These are phyloP conservation scores for Ilyonectria mors-panacis DNA, from an alignment of 2,329 filamentous ascomycete genomes.

Conservation along the genomic window DNA sequence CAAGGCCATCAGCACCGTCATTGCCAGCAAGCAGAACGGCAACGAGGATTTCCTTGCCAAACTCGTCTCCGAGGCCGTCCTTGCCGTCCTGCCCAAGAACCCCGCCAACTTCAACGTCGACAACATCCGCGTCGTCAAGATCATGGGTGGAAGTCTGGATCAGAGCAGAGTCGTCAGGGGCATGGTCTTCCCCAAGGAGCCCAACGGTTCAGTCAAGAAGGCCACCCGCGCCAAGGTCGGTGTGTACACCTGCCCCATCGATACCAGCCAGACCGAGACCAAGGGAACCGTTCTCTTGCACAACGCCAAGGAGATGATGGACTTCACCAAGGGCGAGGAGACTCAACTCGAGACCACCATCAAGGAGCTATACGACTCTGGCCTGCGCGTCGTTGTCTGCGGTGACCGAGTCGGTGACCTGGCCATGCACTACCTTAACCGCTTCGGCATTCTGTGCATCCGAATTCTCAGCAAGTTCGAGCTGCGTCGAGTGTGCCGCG, in stretches of 20 bases:
- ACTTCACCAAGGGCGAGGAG: slow-evolving; percentile 98
- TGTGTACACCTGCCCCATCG: slow-evolving; percentile 96
- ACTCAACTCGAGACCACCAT: slow-evolving; percentile 89
- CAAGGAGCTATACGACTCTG: slow-evolving; percentile 96
- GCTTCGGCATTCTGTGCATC: slow-evolving; percentile 95
- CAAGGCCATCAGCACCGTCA: slow-evolving; percentile 95
- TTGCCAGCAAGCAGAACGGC: slow-evolving; percentile 96
- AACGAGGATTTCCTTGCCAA: slow-evolving; percentile 90
- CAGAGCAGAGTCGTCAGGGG: slow-evolving; percentile 96
- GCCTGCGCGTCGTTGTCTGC: slow-evolving; percentile 90
- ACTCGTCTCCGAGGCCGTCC: slow-evolving; percentile 86
- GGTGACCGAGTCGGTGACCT: slow-evolving; percentile 96
- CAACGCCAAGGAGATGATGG: slow-evolving; percentile 98
- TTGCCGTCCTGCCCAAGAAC: slow-evolving; percentile 96
- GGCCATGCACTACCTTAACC: slow-evolving; percentile 97
- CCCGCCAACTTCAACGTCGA: slow-evolving; percentile 97
- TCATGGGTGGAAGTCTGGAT: slow-evolving; percentile 96
- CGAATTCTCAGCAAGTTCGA: slow-evolving; percentile 99
- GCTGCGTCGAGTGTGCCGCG: slow-evolving; percentile 92
- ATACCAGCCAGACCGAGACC: slow-evolving; percentile 96
- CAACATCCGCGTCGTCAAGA: slow-evolving; percentile 99
- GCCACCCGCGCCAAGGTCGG: slow-evolving; percentile 94
- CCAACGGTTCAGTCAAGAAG: slow-evolving; percentile 94
- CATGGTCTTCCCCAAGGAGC: slow-evolving; percentile 98
- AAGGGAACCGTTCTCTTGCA: slow-evolving; percentile 98